Conservation (phyloP, 2,329 filamentous ascomycete species). For the Neoarthrinium moseri region DNA sequence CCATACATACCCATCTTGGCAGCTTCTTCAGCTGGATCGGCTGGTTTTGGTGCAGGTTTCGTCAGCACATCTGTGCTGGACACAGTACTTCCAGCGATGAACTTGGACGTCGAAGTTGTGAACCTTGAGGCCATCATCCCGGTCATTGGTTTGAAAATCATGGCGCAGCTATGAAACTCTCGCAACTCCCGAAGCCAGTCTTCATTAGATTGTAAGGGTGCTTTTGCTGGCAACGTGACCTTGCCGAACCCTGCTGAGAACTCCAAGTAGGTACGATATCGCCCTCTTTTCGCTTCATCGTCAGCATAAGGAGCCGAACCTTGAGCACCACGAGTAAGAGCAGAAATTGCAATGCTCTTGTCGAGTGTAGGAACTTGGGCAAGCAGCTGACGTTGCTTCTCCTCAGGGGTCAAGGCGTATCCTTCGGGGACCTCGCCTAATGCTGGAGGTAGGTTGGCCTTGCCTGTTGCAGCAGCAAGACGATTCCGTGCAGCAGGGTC, state of each 20-base stretch:
- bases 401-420: conserved; percentile 61
- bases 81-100: conserved; percentile 24
- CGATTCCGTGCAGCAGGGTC: conserved; percentile 74
- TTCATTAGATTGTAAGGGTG: conserved; percentile 50
- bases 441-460: conserved; percentile 72
- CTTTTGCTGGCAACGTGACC: conserved; percentile 49
- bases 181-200: conserved; percentile 79
- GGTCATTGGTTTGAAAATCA: conserved; percentile 87
- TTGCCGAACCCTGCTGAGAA: conserved; percentile 64
- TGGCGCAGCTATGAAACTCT: conserved; percentile 67
- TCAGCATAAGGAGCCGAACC: conserved; percentile 76
- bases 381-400: conserved; percentile 58
- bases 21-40: conserved; percentile 81
- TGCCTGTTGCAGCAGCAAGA: conserved; percentile 74
- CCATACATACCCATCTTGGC: conserved; percentile 93
- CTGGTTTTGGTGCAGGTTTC: conserved; percentile 51
- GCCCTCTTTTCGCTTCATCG: conserved; percentile 72
- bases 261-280: conserved; percentile 82
- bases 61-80: conserved; percentile 33
- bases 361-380: conserved; percentile 63
- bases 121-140: conserved; percentile 93
- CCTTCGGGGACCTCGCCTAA: conserved; percentile 70
- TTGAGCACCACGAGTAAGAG: conserved; percentile 63
- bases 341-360: conserved; percentile 65
- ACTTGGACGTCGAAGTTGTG: conserved; percentile 54